Conservation (phyloP, 2,329 filamentous ascomycete species). For the Sporothrix globosa region DNA sequence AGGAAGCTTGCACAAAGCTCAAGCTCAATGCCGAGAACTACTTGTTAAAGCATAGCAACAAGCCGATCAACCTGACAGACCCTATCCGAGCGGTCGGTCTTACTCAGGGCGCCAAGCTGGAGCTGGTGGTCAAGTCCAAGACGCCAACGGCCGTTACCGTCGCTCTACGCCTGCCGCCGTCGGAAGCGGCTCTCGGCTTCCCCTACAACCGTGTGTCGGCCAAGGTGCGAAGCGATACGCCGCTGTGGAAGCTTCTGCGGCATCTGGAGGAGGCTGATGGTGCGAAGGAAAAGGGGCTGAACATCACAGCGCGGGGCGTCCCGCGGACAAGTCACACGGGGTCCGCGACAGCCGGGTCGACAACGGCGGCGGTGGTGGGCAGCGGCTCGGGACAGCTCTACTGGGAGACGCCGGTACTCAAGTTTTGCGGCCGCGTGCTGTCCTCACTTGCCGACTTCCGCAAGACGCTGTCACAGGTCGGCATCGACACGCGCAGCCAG, state of each 20-base stretch:
- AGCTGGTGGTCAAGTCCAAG: conserved; percentile 84
- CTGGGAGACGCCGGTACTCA: conserved; percentile 84
- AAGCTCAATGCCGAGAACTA: conserved; percentile 72
- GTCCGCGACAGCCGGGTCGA: conserved; percentile 41
- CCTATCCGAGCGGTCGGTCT: conserved; percentile 84
- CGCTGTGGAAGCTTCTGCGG: conserved; percentile 85
- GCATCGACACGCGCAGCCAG: conserved; percentile 81
- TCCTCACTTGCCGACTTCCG: conserved; percentile 79
- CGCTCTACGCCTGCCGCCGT: conserved; percentile 79
- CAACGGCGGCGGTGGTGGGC: conserved; percentile 49
- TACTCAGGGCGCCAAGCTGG: conserved; percentile 82
- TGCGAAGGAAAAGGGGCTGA: conserved; percentile 64
- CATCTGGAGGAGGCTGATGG: conserved; percentile 81
- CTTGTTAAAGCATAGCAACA: conserved; percentile 86
- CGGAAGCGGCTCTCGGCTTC: conserved; percentile 62
- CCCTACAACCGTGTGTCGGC: conserved; percentile 72
- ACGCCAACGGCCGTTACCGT: conserved; percentile 85
- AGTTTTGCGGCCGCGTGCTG: conserved; percentile 80
- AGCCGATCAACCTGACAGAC: conserved; percentile 80
- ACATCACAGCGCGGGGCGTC: conserved; percentile 82
- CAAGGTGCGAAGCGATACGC: conserved; percentile 85
- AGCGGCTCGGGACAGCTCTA: conserved; percentile 73
- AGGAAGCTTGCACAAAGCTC: conserved; percentile 85
- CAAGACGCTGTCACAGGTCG: conserved; percentile 84
- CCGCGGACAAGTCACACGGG: conserved; percentile 61